Evolutionary conservation across 306 rosid genomes (phyloP).

Genomic region (Vigna unguiculata): DNA sequence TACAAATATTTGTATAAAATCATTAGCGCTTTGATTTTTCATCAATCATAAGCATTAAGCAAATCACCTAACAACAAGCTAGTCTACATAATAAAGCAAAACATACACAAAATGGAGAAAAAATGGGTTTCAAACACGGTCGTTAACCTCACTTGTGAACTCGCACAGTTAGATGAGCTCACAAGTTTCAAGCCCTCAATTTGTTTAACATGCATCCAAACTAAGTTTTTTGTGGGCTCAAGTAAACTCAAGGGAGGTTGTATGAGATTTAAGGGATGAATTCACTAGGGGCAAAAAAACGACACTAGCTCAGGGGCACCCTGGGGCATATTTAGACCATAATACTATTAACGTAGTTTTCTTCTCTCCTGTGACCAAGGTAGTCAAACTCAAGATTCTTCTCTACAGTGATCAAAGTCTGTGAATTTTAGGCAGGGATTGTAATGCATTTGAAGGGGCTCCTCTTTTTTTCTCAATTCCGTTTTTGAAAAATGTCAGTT

Average conservation of each 20-base stretch:
- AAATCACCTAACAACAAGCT: not conserved
- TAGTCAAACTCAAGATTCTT: too few species aligned
- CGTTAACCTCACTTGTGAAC: not conserved
- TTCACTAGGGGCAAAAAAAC: not conserved
- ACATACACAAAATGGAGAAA: not conserved
- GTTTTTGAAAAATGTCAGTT: not conserved
- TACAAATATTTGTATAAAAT: not conserved
- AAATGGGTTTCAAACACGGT: not conserved
- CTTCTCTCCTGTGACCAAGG: too few species aligned
- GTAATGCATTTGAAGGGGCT: too few species aligned
- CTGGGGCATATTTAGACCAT: not conserved
- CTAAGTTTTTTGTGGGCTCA: not conserved
- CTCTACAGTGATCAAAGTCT: too few species aligned
- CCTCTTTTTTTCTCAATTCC: not conserved
- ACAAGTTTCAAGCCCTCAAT: not conserved
- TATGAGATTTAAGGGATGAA: not conserved
- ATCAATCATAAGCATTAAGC: not conserved
- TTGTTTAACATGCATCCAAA: not conserved
- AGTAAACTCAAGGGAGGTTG: not conserved
- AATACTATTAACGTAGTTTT: too few species aligned
- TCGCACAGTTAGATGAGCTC: not conserved
- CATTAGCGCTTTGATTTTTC: not conserved
- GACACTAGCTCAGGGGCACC: not conserved
- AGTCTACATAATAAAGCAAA: not conserved
- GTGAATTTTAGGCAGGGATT: too few species aligned